Evolutionary conservation across 441 rosid genomes (phyloP).

Genomic region (Biscutella auriculata): DNA sequence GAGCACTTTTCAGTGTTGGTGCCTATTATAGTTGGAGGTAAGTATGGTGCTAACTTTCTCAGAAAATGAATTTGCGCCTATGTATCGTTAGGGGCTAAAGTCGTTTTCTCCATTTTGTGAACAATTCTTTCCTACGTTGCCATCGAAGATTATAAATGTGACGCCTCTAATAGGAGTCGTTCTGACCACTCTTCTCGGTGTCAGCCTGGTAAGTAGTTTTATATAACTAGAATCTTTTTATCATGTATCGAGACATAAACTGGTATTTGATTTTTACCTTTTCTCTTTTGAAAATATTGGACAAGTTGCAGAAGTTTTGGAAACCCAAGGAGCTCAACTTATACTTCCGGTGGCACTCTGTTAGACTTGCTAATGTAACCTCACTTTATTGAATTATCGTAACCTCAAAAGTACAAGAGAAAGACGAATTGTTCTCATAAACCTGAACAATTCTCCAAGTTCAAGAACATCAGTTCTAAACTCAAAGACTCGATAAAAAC

Average conservation of each 20-base stretch:
- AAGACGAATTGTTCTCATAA: too few relatives aligned
- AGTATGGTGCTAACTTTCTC: neutral
- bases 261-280: neutral
- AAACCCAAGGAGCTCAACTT: slow-evolving; percentile 80
- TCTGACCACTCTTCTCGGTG: slow-evolving; percentile 84
- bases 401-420: too few relatives aligned
- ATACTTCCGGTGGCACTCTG: slow-evolving; percentile 73
- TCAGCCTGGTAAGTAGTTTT: slow-evolving; percentile 76
- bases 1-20: slow-evolving; percentile 91
- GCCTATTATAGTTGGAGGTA: slow-evolving; percentile 81
- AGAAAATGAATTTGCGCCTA: neutral
- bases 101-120: slow-evolving; percentile 17
- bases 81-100: neutral
- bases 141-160: slow-evolving; percentile 58
- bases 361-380: too few relatives aligned
- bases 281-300: slow-evolving; percentile 48
- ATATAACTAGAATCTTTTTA: neutral
- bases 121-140: slow-evolving; percentile 85
- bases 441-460: too few relatives aligned
- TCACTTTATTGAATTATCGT: too few relatives aligned
- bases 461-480: too few relatives aligned
- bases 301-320: slow-evolving; percentile 79
- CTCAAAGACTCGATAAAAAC: too few relatives aligned
- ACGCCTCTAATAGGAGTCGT: slow-evolving; percentile 92
- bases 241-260: neutral